phyloP scores from a whole-genome alignment of 2,329 filamentous ascomycete genomes.

The Gaeumannomyces sp. region DNA sequence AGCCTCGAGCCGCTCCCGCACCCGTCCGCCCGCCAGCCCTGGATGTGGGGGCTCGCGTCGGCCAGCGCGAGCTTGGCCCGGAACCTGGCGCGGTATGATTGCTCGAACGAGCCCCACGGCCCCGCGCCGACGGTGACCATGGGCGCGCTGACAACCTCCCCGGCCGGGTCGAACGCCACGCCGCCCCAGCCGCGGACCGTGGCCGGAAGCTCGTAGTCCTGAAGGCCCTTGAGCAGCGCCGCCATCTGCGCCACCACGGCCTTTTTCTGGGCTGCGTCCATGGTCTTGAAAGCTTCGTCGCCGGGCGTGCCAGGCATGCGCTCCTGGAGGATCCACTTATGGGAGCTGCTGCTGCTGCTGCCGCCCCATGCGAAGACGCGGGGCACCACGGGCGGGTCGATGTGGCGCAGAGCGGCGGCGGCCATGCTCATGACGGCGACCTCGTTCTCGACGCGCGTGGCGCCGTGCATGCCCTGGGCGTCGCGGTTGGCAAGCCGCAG shows the following conservation, averaged over 20 bases:
- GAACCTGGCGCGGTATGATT: slow-evolving; percentile 21
- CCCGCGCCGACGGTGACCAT: slow-evolving; percentile 26
- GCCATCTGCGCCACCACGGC: slow-evolving; percentile 26
- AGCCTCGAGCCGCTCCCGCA: slow-evolving; percentile 23
- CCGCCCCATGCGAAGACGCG: slow-evolving; percentile 24
- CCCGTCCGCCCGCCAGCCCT: slow-evolving; percentile 25
- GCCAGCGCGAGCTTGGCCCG: slow-evolving; percentile 20
- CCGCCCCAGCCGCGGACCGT: slow-evolving; percentile 26
- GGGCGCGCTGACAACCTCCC: slow-evolving; percentile 24
- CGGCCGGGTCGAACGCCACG: slow-evolving; percentile 24
- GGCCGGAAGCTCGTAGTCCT: slow-evolving; percentile 25
- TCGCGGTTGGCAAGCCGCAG: slow-evolving; percentile 27
- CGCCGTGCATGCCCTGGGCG: slow-evolving; percentile 24
- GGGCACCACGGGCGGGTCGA: slow-evolving; percentile 24
- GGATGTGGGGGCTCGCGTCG: slow-evolving; percentile 22
- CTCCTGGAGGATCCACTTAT: slow-evolving; percentile 23
- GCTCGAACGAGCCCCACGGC: slow-evolving; percentile 24
- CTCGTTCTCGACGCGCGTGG: slow-evolving; percentile 26
- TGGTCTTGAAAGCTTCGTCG: slow-evolving; percentile 18
- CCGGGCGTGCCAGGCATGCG: slow-evolving; percentile 24
- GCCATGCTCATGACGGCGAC: slow-evolving; percentile 26
- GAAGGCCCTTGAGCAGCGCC: slow-evolving; percentile 23
- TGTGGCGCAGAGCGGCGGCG: slow-evolving; percentile 19
- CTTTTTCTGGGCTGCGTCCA: slow-evolving; percentile 20
- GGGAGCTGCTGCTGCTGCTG: neutral